These are phyloP conservation scores for Inosperma sp. DNA, from an alignment of 768 basidiomycete genomes.

Conservation along the genomic window DNA sequence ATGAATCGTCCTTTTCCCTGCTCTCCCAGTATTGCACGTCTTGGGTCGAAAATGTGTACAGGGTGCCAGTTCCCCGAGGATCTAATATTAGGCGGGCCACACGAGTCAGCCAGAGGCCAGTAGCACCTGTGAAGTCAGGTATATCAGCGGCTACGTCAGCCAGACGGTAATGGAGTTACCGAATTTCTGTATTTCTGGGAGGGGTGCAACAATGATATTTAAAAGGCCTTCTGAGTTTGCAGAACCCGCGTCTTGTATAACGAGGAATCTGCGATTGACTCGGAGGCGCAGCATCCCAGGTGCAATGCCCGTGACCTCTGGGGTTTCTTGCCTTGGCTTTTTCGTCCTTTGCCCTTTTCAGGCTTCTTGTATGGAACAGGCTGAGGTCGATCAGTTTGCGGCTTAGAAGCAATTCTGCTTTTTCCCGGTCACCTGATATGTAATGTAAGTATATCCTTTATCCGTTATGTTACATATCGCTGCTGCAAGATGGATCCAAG, in stretches of 20 bases:
- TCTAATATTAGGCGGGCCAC: slow-evolving; percentile 1
- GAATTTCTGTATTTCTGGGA: background rate
- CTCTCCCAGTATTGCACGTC: background rate
- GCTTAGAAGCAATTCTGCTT: too few species aligned
- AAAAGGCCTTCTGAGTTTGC: too few species aligned
- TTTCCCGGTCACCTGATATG: too few species aligned
- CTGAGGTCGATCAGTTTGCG: too few species aligned
- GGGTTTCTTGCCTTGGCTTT: too few species aligned
- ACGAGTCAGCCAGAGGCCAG: background rate
- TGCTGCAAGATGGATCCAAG: too few species aligned
- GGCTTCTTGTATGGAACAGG: too few species aligned
- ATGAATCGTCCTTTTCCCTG: slow-evolving; percentile 2
- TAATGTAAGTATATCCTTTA: too few species aligned
- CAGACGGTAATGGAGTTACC: slow-evolving; percentile 3
- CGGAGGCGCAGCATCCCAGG: slow-evolving; percentile 1
- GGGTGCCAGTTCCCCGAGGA: background rate
- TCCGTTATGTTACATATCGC: too few species aligned
- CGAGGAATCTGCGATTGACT: slow-evolving; percentile 1
- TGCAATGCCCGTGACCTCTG: too few species aligned
- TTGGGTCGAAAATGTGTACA: background rate
- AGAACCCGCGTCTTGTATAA: too few species aligned
- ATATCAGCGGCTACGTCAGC: background rate
- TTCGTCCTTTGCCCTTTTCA: too few species aligned
- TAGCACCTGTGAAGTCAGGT: background rate
- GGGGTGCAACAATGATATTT: background rate